These are phyloP conservation scores for Sequoia sempervirens DNA, from an alignment of 75 land plant species.

Conservation along the genomic window DNA sequence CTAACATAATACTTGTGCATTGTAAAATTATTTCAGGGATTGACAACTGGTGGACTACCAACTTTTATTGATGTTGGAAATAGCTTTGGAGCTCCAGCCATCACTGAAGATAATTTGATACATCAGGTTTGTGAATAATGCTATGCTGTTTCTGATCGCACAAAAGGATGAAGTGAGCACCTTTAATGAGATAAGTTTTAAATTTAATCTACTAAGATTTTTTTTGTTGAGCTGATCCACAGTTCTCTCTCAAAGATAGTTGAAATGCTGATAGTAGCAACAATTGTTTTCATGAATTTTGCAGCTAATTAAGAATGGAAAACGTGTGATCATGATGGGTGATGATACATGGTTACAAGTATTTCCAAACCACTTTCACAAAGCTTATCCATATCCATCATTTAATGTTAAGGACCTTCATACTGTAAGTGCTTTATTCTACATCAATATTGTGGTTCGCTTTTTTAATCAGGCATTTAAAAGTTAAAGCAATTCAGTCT, in stretches of 20 bases:
- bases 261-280: background rate
- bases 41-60: constrained; percentile 94
- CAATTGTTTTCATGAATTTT: constrained; percentile 11
- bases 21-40: constrained; percentile 50
- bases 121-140: constrained; percentile 50
- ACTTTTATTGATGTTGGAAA: constrained; percentile 97
- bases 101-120: constrained; percentile 91
- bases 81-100: constrained; percentile 99
- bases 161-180: background rate
- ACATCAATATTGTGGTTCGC: background rate
- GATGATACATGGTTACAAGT: constrained; percentile 97
- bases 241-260: background rate
- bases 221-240: constrained; percentile 3
- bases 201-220: background rate
- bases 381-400: constrained; percentile 85
- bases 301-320: constrained; percentile 81
- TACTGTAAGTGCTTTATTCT: constrained; percentile 49
- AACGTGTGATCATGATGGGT: constrained; percentile 93
- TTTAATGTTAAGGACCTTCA: constrained; percentile 98
- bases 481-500: background rate
- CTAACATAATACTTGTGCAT: background rate
- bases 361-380: constrained; percentile 85
- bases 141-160: background rate
- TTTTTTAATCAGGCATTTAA: background rate
- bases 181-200: background rate